Evolutionary conservation across 345 rosid genomes (phyloP), one percentile per base, ranked within the genome.

Genomic region (Brassica cretica): DNA sequence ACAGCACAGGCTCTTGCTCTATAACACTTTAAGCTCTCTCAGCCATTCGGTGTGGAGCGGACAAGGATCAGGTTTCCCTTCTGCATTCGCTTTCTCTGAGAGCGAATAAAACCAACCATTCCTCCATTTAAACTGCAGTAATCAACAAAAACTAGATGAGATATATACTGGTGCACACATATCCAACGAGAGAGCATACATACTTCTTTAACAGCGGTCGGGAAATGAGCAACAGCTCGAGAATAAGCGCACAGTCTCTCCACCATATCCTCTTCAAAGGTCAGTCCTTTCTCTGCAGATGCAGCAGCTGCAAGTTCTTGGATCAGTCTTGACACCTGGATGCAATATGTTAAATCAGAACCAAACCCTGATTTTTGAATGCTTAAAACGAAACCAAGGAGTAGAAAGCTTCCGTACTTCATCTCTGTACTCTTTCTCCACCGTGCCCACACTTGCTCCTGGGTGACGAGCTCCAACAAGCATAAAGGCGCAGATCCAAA

Each of bases 381-480:
- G 61, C 14, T 79, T 44, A 70, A 46, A 55, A 3, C 37, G 5
- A 49, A 44, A 70, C 29, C 19, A 6, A 4, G 70, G 15, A 62
- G 15, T 58, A 11, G 14, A 1, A 10, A 8, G 5, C 35, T 53
- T 63, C 2, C 1, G 44, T 76, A 94, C 98, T 86, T 94, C 97
- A 49, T 88, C 86, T 64, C 85, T 88, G 73, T 84, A 89, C 70
- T 92, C 90, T 80, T 88, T 89, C 86, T 94, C 97, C 77, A 91
- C 97, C 61, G 1, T 82, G 69, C 98, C 98, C 15, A 94, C 91
- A 63, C 89, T 92, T 74, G 97, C 95, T 39, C 95, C 97, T 12
- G 93, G 91, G 88, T 94, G 97, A 68, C 97, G 97, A 86, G 98
- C 98, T 78, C 98, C 98, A 82, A 92, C 97, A 76, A 94, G 93